Base-by-base conservation (phyloP, 176 grass and related monocot genomes). In the Cenchrus purpureus region DNA sequence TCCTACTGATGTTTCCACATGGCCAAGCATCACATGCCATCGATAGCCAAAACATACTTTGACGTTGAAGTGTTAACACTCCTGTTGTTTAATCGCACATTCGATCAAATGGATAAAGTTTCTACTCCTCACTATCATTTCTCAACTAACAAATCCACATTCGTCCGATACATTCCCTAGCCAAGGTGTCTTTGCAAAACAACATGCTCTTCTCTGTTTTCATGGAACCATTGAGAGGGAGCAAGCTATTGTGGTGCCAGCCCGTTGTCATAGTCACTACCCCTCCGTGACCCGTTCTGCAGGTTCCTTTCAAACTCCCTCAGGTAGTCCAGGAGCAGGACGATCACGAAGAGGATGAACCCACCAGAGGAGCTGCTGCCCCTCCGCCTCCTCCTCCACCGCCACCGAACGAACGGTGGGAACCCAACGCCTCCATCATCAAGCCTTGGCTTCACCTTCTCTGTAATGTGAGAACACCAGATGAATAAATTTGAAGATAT, bases 281-380 rank as follows among this genome's bases (percentile, higher is more conserved):
- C 79, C 65, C 83, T 78, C 34, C 83, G 34, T 19, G 79, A 20
- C 14, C 88, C 88, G 31, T 82, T 86, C 66, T 90, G 88, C 57
- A 86, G 58, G 79, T 77, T 91, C 56, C 81, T 84, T 74, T 91
- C 89, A 16, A 91, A 80, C 64, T 91, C 89, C 85, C 40, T 84
- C 53, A 81, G 69, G 53, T 84, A 91, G 55, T 91, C 89, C 25
- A 91, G 69, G n/a, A 91, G 71, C 85, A 87, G 70, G 25, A 87
- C 76, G 25, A 91, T 83, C 54, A 91, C 69, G 19, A 81, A 91
- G 55, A 91, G 89, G 62, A 91, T 84, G 71, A 91, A 84, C 32
- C 89, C 89, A 6, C 89, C 85, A 0, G 81, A 87, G 8, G 89
- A 91, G 29, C 63, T 80, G 75, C 80, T 70, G 81, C 89, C 85